Base-by-base conservation (phyloP, 106 monocot species). In the Gastrodia elata region DNA sequence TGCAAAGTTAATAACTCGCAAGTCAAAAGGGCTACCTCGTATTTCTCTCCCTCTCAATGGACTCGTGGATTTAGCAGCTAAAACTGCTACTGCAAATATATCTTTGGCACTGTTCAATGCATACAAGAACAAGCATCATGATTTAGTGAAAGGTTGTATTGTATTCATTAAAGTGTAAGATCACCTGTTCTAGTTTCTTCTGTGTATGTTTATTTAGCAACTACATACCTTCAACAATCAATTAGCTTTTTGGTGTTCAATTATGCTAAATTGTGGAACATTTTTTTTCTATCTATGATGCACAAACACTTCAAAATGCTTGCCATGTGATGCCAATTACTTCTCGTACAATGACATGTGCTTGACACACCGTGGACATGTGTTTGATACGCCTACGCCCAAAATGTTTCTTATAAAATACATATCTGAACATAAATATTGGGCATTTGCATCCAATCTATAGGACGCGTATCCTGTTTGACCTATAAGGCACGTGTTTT, bases 21-120 rank as follows among this genome's bases (percentile, higher is more conserved):
- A 91, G 83, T 80, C 87, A 2, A 91, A 87, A 64, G 87, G 91
- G 59, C 70, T 91, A 32, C 91, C 91, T 74, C 85, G 87, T 28
- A 83, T 91, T 46, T 79, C 87, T 61, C 26, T 91, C 38, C n/a
- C 81, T 69, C 91, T 91, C 69, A 68, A 81, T 43, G 73, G 61
- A 56, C 39, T 81, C 14, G 18, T 30, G 46, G 70, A 75, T 72
- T 81, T 83, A 38, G 44, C 80, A 44, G 81, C 81, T 71, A 79
- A 64, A 70, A 83, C 79, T 83, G 77, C 77, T 39, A 81, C 79
- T 33, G 80, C 79, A 33, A 74, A 75, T 40, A 73, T 91, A 5
- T 83, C 87, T 67, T 43, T 71, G 33, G 80, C 79, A 36, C 82
- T 91, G 52, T 87, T 76, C 37, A 72, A 46, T 39, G 77, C 76